A percentile compares a stretch with the other conserved stretches of the same genome.
Conservation (phyloP, 202 grass and related monocot genomes). For the Musa balbisiana region DNA sequence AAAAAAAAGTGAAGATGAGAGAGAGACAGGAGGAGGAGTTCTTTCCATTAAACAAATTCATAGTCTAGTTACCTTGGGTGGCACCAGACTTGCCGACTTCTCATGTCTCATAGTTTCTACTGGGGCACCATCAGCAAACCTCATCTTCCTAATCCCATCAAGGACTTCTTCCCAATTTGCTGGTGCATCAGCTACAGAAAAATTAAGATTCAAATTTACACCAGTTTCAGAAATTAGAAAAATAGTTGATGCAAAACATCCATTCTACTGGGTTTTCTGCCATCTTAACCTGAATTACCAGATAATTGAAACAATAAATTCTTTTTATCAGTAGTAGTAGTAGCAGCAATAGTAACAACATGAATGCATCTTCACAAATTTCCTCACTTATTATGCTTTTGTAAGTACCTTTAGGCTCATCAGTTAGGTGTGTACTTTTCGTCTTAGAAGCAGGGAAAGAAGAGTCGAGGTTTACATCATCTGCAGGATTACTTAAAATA, state of each 20-base stretch:
- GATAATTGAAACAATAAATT: neutral
- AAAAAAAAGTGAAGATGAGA: too few species aligned
- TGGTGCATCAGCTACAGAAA: constrained; percentile 45
- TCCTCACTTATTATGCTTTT: neutral
- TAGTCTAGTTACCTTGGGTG: constrained; percentile 49
- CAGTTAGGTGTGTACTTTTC: constrained; percentile 33
- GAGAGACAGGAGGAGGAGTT: neutral
- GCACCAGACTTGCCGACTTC: constrained; percentile 62
- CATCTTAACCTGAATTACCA: neutral
- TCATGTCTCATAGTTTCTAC: constrained; percentile 78
- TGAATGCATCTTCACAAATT: too few species aligned
- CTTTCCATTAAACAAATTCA: neutral
- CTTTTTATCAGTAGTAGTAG: too few species aligned
- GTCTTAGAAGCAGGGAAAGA: constrained; percentile 35
- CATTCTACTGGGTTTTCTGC: neutral
- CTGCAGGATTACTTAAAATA: neutral
- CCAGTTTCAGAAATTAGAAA: neutral
- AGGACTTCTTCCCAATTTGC: constrained; percentile 75
- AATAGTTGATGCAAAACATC: neutral
- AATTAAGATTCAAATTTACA: constrained; percentile 10
- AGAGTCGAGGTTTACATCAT: constrained; percentile 1
- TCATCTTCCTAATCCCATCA: constrained; percentile 78
- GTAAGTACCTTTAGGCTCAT: constrained; percentile 35
- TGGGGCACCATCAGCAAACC: constrained; percentile 58
- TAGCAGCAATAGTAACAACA: too few species aligned